Base-by-base conservation (phyloP, 306 rosid genomes). In the Elaeagnus macrophylla region DNA sequence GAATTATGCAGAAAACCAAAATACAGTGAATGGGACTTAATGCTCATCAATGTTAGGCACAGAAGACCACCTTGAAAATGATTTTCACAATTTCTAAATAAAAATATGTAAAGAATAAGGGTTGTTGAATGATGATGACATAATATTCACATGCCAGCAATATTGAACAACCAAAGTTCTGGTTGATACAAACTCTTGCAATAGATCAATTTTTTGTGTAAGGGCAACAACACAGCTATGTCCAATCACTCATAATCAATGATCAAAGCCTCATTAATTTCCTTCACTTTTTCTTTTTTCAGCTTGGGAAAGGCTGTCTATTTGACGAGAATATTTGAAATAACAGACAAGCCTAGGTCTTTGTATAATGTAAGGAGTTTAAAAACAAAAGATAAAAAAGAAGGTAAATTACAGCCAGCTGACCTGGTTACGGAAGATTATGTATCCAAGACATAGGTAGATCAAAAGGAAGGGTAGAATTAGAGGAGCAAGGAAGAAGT, bases 401-500 rank as follows among this genome's bases (percentile, higher is more conserved):
- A 36, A n/a, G n/a, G 32, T 7, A 19, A 58, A 35, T 65, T 45
- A 69, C 62, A 67, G 60, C 35, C 37, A 18, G 20, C 85, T 49
- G 49, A 87, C 99, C 95, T 91, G 99, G 72, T 91, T 87, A 48
- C 82, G 81, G 72, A 44, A 91, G 53, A 91, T 55, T 60, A 91
- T 75, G 81, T 77, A 91, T 40, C 78, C 93, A 36, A 91, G 75
- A 65, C 89, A 82, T 52, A 78, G 80, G 80, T 87, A 87, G 19
- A 64, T 62, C 77, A 91, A 68, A 64, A 91, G 83, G 79, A 91
- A 91, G 32, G 99, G 99, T 57, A 91, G 71, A 73, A 87, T 91
- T 7, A 91, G 70, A 25, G 99, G 99, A 72, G 99, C 99, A n/a
- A 80, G 76, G 72, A 84, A 87, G 77, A 91, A 91, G 76, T 91